Evolutionary conservation across 306 rosid genomes (phyloP).

Genomic region (Astragalus glycyphyllos): DNA sequence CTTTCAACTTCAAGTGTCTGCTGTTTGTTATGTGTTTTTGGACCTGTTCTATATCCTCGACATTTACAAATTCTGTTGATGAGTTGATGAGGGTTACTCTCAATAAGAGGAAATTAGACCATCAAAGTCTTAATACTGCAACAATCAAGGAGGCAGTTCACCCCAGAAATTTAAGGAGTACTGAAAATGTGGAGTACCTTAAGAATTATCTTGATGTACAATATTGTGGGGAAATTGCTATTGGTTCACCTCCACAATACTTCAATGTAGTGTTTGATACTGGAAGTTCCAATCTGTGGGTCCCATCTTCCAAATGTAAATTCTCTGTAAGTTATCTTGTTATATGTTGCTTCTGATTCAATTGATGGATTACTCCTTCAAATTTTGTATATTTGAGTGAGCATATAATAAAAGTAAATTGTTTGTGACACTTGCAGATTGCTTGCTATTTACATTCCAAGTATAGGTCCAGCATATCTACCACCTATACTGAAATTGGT

Average conservation of each 20-base stretch:
- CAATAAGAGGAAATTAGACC: constrained; percentile 46
- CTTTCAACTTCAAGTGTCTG: constrained; percentile 32
- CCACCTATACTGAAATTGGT: constrained; percentile 55
- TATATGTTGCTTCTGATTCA: constrained; percentile 4
- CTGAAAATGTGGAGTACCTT: constrained; percentile 49
- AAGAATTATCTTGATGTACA: constrained; percentile 75
- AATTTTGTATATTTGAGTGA: not conserved
- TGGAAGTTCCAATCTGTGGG: constrained; percentile 83
- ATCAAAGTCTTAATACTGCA: constrained; percentile 42
- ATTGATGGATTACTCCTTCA: not conserved
- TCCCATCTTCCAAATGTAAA: constrained; percentile 75
- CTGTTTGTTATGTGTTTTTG: constrained; percentile 40
- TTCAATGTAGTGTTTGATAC: constrained; percentile 80
- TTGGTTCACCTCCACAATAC: constrained; percentile 75
- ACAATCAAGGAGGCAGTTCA: constrained; percentile 40
- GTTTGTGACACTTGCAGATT: constrained; percentile 46
- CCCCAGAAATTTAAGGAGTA: constrained; percentile 7
- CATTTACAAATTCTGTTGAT: constrained; percentile 47
- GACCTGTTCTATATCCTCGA: constrained; percentile 50
- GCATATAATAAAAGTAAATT: constrained; percentile 4
- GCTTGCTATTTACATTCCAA: constrained; percentile 60
- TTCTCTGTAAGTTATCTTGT: constrained; percentile 63
- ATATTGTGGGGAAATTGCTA: constrained; percentile 75
- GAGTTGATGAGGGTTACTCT: constrained; percentile 50
- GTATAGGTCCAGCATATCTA: constrained; percentile 52